A percentile compares a stretch with the other conserved stretches of the same genome.
phyloP scores from a whole-genome alignment of 441 rosid genomes.

The Bocquillonia castaneifolia region DNA sequence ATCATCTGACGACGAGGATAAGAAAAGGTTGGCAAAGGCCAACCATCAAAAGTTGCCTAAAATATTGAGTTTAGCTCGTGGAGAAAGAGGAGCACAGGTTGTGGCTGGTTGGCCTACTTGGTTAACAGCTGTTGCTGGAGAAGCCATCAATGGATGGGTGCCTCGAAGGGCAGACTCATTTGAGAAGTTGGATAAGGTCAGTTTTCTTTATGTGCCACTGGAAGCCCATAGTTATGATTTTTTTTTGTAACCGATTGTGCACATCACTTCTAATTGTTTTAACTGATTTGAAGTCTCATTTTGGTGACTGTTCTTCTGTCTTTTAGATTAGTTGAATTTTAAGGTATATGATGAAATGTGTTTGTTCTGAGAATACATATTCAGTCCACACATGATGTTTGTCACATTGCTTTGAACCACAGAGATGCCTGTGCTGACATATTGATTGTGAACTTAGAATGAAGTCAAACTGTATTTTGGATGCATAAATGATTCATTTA shows the following conservation, averaged over 20 bases:
- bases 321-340: not conserved
- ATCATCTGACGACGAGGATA: slow-evolving; percentile 39
- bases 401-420: not conserved
- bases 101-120: slow-evolving; percentile 97
- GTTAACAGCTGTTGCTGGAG: slow-evolving; percentile 83
- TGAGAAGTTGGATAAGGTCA: slow-evolving; percentile 88
- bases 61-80: slow-evolving; percentile 41
- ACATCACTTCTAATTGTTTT: no score
- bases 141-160: slow-evolving; percentile 89
- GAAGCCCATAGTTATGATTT: not conserved
- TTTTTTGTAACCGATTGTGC: not conserved
- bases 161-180: slow-evolving; percentile 85
- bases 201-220: not conserved
- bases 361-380: not conserved
- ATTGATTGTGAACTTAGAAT: not conserved
- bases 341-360: not conserved
- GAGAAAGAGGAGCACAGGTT: slow-evolving; percentile 65
- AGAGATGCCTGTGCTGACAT: not conserved
- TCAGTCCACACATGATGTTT: not conserved
- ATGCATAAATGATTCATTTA: not conserved
- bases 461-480: not conserved
- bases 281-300: not conserved
- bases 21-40: slow-evolving; percentile 32
- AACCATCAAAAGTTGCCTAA: slow-evolving; percentile 35
- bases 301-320: not conserved